Base-by-base conservation (phyloP, 1,284 basidiomycete genomes). In the Austroboletus novae-zelandiae region DNA sequence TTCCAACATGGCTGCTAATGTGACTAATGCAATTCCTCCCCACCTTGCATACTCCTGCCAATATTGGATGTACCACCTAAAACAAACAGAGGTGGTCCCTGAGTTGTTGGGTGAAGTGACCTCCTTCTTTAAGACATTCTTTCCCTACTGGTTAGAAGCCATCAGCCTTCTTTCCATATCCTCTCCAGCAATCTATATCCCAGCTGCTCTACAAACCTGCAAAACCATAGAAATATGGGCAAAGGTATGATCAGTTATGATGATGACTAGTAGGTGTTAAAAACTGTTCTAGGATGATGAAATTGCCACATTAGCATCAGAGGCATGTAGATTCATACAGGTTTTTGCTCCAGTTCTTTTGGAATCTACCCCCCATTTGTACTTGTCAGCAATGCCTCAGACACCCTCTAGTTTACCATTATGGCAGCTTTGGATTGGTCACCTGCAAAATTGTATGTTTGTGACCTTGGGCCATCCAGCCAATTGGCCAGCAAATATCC, bases 61-160 rank as follows among this genome's bases (percentile, higher is more conserved):
- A 37, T 54, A 44, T 30, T 55, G 53, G 54, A 48, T 56, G 43
- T 0, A 40, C 9, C 55, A 56, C 20, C 13, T 56, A 9, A 18
- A 42, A 11, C 1, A 44, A 32, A 7, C 15, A 0, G 6, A 31
- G 1, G 35, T 14, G 17, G 45, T 31, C 14, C 5, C 6, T 8
- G 30, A 37, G 9, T 13, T 55, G 14, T 15, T 55, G 29, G 13
- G 35, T 43, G 30, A 47, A 5, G 15, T 55, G 3, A 29, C 34
- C 1, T 3, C 20, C 2, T 55, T 55, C 18, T 44, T 55, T 32
- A 43, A 51, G 23, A 2, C 18, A 7, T 39, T 29, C 8, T 35
- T 55, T 4, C 53, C 53, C 31, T 55, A 37, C 27, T 54, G 53
- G 53, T 35, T 54, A 11, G 37, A 54, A 25, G 42, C 30, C 27